A percentile compares a stretch with the other conserved stretches of the same genome.
phyloP scores from a whole-genome alignment of 257 asterid genomes.

The Dorcoceras hygrometricum region DNA sequence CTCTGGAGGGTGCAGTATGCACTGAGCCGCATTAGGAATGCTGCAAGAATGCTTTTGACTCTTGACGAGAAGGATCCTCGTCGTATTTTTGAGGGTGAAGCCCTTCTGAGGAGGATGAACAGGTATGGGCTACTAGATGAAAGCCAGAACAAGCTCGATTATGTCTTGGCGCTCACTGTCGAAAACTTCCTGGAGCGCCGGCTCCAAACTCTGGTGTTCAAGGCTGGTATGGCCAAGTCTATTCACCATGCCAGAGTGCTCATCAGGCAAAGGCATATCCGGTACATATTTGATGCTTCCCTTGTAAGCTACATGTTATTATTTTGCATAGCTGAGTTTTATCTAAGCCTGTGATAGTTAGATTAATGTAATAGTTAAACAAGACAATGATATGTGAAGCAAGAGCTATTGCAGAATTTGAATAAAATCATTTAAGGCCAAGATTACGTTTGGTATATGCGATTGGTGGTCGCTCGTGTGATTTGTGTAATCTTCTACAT shows the following conservation, averaged over 20 bases:
- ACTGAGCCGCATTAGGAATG: slow-evolving; percentile 60
- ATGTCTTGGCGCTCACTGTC: slow-evolving; percentile 61
- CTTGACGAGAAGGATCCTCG: slow-evolving; percentile 65
- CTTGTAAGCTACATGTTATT: background rate
- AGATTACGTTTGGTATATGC: background rate
- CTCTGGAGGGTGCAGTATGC: slow-evolving; percentile 69
- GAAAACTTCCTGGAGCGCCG: slow-evolving; percentile 71
- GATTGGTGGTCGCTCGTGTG: background rate
- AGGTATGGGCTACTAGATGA: slow-evolving; percentile 51
- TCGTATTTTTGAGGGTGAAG: slow-evolving; percentile 67
- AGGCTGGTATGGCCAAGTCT: slow-evolving; percentile 70
- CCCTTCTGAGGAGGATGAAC: slow-evolving; percentile 68
- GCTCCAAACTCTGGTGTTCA: slow-evolving; percentile 60
- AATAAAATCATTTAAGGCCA: background rate
- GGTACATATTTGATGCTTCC: slow-evolving; percentile 27
- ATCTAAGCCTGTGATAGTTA: background rate
- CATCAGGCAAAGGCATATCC: slow-evolving; percentile 65
- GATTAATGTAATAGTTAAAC: no score
- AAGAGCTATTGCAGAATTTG: background rate
- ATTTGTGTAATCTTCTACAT: no score
- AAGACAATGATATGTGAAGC: background rate
- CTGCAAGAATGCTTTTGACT: slow-evolving; percentile 55
- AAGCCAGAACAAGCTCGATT: slow-evolving; percentile 69
- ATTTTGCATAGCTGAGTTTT: background rate
- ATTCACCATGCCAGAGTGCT: slow-evolving; percentile 72